phyloP scores from a whole-genome alignment of 106 monocot species.

The Gastrodia elata region DNA sequence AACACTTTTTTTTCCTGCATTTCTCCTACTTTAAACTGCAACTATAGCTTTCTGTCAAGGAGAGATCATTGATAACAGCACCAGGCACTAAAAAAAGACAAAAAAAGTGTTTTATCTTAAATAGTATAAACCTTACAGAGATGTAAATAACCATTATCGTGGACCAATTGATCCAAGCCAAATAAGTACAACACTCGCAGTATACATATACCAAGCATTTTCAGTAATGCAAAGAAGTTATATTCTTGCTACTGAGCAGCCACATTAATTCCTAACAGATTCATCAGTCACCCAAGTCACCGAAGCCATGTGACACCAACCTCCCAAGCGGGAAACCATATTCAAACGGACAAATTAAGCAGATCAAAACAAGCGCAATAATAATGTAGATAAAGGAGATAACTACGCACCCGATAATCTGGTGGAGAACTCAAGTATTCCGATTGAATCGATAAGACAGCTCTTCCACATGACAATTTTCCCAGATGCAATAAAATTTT shows the following conservation, averaged over 20 bases:
- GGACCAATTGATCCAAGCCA: not conserved
- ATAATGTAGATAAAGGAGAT: not conserved
- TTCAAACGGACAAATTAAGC: not conserved
- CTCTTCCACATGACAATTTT: not conserved
- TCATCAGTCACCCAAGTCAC: not conserved
- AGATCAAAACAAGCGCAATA: constrained; percentile 2
- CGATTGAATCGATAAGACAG: not conserved
- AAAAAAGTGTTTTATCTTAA: not conserved
- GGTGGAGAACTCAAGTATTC: constrained; percentile 2
- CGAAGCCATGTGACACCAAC: not conserved
- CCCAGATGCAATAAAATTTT: not conserved
- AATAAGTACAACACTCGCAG: not conserved
- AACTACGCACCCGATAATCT: constrained; percentile 5
- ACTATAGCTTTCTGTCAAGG: not conserved
- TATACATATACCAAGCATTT: not conserved
- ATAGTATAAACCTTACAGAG: not conserved
- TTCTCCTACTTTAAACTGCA: not conserved
- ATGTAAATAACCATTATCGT: not conserved
- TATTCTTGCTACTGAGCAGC: not conserved
- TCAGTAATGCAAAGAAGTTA: not conserved
- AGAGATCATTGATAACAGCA: not conserved
- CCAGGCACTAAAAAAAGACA: not conserved
- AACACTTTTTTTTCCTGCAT: not conserved
- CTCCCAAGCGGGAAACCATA: not conserved
- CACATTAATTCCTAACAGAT: not conserved